Percentiles rank a stretch among this genome's conserved stretches.
Evolutionary conservation across 306 rosid genomes (phyloP).

Genomic region (Sicyos baderoa): DNA sequence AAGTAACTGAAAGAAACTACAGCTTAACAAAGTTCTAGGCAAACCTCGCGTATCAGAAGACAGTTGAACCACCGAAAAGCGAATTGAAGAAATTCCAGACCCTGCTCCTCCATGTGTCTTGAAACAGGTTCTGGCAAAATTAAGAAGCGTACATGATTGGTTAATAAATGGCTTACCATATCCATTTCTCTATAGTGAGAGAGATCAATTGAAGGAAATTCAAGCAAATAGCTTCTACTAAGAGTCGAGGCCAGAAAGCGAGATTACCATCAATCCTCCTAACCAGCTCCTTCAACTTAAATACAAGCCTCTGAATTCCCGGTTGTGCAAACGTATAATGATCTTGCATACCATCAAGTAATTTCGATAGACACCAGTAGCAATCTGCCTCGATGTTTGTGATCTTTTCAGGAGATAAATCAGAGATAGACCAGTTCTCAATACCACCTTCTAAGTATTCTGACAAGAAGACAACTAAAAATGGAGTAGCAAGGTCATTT

Average conservation of each 20-base stretch:
- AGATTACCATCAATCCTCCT: slow-evolving; percentile 76
- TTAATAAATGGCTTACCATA: slow-evolving; percentile 8
- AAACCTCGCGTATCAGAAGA: slow-evolving; percentile 93
- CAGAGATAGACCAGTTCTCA: slow-evolving; percentile 64
- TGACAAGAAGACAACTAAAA: slow-evolving; percentile 84
- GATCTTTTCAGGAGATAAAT: slow-evolving; percentile 57
- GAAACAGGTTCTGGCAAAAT: slow-evolving; percentile 69
- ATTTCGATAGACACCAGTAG: slow-evolving; percentile 90
- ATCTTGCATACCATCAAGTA: slow-evolving; percentile 98
- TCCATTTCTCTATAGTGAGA: background rate
- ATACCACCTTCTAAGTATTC: slow-evolving; percentile 69
- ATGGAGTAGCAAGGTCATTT: slow-evolving; percentile 92
- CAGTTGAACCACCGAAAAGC: slow-evolving; percentile 99
- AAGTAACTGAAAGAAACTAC: background rate
- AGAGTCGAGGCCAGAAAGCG: slow-evolving; percentile 17
- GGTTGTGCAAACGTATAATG: slow-evolving; percentile 97
- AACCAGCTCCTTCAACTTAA: slow-evolving; percentile 85
- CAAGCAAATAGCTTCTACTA: slow-evolving; percentile 12
- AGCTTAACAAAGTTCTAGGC: slow-evolving; percentile 16
- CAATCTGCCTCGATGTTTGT: slow-evolving; percentile 79
- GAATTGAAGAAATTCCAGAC: slow-evolving; percentile 94
- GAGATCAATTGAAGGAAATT: slow-evolving; percentile 4
- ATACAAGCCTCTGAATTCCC: slow-evolving; percentile 94
- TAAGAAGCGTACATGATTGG: slow-evolving; percentile 6
- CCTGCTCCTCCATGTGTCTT: slow-evolving; percentile 88